Evolutionary conservation across 2,329 filamentous ascomycete genomes (phyloP).

Genomic region (Amesomyces nigricolor): DNA sequence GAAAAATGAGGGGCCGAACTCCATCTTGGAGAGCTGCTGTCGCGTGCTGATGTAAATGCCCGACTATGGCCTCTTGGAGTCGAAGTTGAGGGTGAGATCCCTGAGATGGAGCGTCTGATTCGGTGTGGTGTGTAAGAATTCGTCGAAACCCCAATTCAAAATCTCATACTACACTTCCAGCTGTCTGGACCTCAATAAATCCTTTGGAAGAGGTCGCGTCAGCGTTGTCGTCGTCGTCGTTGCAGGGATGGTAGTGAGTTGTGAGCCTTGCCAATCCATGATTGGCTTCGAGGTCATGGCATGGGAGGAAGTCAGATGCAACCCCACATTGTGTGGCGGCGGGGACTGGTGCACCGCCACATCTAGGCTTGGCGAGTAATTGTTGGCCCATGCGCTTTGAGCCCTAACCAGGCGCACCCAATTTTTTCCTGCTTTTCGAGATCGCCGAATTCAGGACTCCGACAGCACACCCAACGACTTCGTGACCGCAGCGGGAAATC

Average conservation of each 20-base stretch:
- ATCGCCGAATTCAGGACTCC: constrained; percentile 28
- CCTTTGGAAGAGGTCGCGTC: not conserved
- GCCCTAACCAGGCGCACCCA: constrained; percentile 29
- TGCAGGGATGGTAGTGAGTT: not conserved
- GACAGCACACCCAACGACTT: constrained; percentile 39
- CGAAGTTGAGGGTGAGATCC: too few species aligned
- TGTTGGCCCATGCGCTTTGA: constrained; percentile 24
- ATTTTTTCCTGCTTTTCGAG: constrained; percentile 25
- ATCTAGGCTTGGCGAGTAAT: constrained; percentile 4
- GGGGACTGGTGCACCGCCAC: constrained; percentile 18
- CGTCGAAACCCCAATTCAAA: too few species aligned
- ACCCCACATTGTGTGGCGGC: constrained; percentile 14
- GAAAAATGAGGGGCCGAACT: constrained; percentile 52
- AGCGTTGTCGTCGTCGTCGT: not conserved
- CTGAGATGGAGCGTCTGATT: too few species aligned
- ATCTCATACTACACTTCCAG: not conserved
- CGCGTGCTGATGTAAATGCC: constrained; percentile 1
- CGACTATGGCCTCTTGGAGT: not conserved
- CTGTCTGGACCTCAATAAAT: not conserved
- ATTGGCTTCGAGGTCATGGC: not conserved
- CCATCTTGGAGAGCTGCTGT: constrained; percentile 47
- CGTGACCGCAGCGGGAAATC: constrained; percentile 33
- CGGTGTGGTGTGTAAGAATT: too few species aligned
- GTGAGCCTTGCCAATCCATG: not conserved
- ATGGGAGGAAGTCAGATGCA: not conserved